Conservation (phyloP, 768 basidiomycete species). For the Candolleomyces efflorescens region DNA sequence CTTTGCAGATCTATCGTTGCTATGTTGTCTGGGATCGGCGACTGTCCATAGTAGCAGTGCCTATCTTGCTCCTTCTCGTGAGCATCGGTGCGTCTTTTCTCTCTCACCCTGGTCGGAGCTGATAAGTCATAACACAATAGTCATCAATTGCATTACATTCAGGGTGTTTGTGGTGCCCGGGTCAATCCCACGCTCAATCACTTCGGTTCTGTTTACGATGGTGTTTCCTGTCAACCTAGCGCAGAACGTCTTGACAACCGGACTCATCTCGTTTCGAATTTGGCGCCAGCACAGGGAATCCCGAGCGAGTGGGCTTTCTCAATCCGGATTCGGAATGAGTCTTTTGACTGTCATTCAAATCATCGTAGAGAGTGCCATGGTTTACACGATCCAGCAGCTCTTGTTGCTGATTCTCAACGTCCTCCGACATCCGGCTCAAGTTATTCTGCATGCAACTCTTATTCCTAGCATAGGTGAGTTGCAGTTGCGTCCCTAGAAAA, state of each 20-base stretch:
- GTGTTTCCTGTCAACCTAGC: conserved; percentile 1
- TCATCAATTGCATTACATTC: not conserved
- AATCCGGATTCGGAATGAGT: not conserved
- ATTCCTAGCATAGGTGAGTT: conserved; percentile 7
- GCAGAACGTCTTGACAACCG: conserved; percentile 5
- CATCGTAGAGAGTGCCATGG: conserved; percentile 5
- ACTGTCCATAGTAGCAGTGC: not conserved
- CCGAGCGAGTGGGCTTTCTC: not conserved
- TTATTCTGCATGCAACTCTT: conserved; percentile 1
- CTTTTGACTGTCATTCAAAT: not conserved
- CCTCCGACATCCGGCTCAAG: not conserved
- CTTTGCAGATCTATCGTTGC: conserved; percentile 4
- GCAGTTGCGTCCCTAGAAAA: too few relatives aligned
- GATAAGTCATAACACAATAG: not conserved
- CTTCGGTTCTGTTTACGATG: not conserved
- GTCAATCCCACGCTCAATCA: not conserved
- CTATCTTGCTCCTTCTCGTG: not conserved
- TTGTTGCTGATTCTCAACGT: not conserved
- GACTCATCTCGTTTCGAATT: conserved; percentile 1
- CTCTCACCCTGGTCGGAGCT: not conserved
- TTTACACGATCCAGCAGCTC: conserved; percentile 2
- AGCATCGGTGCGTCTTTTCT: not conserved
- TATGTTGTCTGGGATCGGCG: not conserved
- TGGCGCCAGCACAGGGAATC: not conserved
- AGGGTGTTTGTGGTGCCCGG: not conserved